Evolutionary conservation across 176 grass and related monocot species (phyloP).

Genomic region (maize (Zea mays)): DNA sequence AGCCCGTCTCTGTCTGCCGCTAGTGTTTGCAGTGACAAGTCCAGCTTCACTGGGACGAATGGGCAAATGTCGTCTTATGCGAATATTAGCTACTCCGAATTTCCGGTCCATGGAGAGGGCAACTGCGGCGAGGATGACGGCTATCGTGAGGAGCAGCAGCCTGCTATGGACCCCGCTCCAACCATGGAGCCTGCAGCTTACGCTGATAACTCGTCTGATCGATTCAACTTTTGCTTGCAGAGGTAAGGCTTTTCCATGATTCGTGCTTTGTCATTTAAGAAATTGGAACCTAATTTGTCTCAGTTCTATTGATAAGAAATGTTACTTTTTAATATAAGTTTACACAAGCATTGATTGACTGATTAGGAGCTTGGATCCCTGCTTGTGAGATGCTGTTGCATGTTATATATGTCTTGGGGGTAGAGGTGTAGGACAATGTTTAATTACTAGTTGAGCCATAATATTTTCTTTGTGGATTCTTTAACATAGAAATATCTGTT

Average conservation of each 20-base stretch:
- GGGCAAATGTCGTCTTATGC: conserved; percentile 50
- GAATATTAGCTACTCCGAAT: conserved; percentile 43
- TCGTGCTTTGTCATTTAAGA: conserved; percentile 15
- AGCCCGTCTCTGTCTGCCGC: conserved; percentile 51
- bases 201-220: conserved; percentile 44
- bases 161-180: conserved; percentile 30
- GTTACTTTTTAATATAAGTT: conserved; percentile 18
- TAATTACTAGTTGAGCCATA: not conserved
- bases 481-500: not conserved
- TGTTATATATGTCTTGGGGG: conserved; percentile 24
- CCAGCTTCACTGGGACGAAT: conserved; percentile 51
- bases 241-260: conserved; percentile 49
- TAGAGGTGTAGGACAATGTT: conserved; percentile 10
- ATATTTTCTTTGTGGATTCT: conserved; percentile 26
- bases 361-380: conserved; percentile 2
- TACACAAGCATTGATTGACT: not conserved
- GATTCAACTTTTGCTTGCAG: conserved; percentile 71
- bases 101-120: conserved; percentile 33
- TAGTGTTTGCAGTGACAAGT: conserved; percentile 70
- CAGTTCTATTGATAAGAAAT: not conserved
- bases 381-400: conserved; percentile 29
- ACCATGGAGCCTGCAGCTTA: conserved; percentile 36
- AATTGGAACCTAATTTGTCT: conserved; percentile 7
- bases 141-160: conserved; percentile 54
- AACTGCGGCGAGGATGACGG: conserved; percentile 23